Evolutionary conservation across 2,329 filamentous ascomycete genomes (phyloP), one percentile per base, ranked within the genome.

Genomic region (Pseudogymnoascus sp.): DNA sequence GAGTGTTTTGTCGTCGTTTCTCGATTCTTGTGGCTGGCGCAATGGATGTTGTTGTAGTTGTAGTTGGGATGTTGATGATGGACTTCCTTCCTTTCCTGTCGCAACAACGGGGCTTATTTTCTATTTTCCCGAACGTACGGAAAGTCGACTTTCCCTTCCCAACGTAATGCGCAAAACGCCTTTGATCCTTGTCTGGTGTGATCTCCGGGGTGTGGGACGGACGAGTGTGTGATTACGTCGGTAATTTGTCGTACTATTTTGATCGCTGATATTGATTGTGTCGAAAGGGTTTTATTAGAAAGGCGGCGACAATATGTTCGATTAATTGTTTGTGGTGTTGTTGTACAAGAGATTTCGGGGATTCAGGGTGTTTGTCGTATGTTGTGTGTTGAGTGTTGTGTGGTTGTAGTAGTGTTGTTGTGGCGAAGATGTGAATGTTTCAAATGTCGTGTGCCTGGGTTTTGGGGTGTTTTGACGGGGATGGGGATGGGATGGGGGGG

Each of bases 361-460:
- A 2, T 47, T 23, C 42, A 5, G 18, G 11, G 18, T 21, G 21
- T 50, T 8, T 31, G 23, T 28, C 8, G 47, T 53, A 23, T 12
- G 38, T 18, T 12, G 40, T 23, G 35, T 16, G 5, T 7, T 47
- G 10, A 21, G 23, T 25, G 23, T 25, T 14, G 42, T 23, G n/a
- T n/a, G n/a, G n/a, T n/a, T n/a, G n/a, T n/a, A n/a, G n/a, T n/a
- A n/a, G n/a, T n/a, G n/a, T 53, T 53, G 47, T 53, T 53, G 47
- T 53, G 47, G 47, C 47, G 6, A 53, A 8, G 11, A 47, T 47
- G 42, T 16, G 47, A 28, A 53, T 53, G 47, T 53, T 53, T 53
- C 23, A 31, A 53, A 53, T 53, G 47, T 53, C 47, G 47, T 53
- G 47, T 53, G 47, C 23, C 47, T 53, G 47, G 47, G 47, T 16